A percentile compares a stretch with the other conserved stretches of the same genome.
phyloP scores from a whole-genome alignment of 164 flowering plant species.

The Houttuynia cordata region DNA sequence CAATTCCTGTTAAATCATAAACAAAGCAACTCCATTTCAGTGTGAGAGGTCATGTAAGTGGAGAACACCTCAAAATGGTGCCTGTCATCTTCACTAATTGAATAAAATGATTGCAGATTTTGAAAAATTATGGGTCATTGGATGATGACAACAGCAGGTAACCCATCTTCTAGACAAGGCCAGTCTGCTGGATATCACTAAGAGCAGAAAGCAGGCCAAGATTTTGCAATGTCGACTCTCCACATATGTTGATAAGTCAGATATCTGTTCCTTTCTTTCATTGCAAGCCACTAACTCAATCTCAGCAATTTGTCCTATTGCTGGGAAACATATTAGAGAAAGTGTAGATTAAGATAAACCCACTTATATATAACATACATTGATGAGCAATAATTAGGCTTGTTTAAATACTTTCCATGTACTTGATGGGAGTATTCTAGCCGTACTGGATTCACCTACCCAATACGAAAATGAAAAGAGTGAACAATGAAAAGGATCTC shows the following conservation, averaged over 20 bases:
- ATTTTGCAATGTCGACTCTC: conserved; percentile 26
- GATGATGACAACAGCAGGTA: conserved; percentile 15
- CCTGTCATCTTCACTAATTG: conserved; percentile 15
- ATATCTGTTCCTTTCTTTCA: not conserved
- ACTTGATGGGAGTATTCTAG: not conserved
- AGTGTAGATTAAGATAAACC: conserved; percentile 1
- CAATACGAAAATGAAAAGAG: not conserved
- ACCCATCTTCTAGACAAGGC: conserved; percentile 13
- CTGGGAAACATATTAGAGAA: conserved; percentile 11
- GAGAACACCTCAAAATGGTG: conserved; percentile 14
- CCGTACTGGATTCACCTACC: conserved; percentile 1
- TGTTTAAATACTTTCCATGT: not conserved
- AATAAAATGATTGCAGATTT: conserved; percentile 5
- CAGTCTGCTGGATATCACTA: conserved; percentile 23
- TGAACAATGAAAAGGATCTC: not conserved
- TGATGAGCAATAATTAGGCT: not conserved
- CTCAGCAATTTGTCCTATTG: conserved; percentile 10
- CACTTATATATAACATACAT: not conserved
- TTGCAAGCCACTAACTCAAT: conserved; percentile 3
- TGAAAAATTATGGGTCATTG: not conserved
- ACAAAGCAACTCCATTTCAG: conserved; percentile 1
- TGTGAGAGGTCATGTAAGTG: conserved; percentile 6
- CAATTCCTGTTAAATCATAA: conserved; percentile 2
- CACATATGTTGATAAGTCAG: conserved; percentile 11
- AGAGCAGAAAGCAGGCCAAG: conserved; percentile 3